A percentile compares a stretch with the other conserved stretches of the same genome.
phyloP scores from a whole-genome alignment of 345 rosid species.

The Hypericum androsaemum region DNA sequence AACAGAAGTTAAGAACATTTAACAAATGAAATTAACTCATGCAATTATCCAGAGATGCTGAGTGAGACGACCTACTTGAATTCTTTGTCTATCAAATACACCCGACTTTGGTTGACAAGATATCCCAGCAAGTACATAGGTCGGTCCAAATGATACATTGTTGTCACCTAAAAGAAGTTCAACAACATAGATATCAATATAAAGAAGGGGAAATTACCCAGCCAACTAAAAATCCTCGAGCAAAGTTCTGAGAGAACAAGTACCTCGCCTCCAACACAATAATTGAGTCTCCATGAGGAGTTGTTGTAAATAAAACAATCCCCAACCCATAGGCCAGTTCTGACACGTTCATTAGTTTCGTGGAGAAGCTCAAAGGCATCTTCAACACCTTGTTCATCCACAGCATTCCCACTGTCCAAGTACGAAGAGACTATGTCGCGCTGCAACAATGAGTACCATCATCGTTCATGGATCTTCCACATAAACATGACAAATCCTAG shows the following conservation, averaged over 20 bases:
- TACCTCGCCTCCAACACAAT: conserved; percentile 99
- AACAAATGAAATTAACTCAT: conserved; percentile 8
- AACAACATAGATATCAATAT: not conserved
- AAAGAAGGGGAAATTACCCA: not conserved
- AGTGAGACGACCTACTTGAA: conserved; percentile 57
- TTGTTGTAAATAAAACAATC: conserved; percentile 99
- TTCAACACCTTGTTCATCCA: conserved; percentile 96
- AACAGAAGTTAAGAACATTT: conserved; percentile 6
- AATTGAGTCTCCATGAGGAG: conserved; percentile 95
- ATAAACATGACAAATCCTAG: not conserved
- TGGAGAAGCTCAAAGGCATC: conserved; percentile 99
- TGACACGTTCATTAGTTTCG: conserved; percentile 95
- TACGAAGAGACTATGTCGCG: conserved; percentile 78
- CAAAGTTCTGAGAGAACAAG: conserved; percentile 9
- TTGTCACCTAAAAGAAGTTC: conserved; percentile 56
- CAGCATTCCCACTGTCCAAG: conserved; percentile 81
- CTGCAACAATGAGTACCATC: conserved; percentile 39
- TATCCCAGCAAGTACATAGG: conserved; percentile 99
- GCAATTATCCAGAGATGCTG: conserved; percentile 8
- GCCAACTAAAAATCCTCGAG: conserved; percentile 1
- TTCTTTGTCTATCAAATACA: conserved; percentile 94
- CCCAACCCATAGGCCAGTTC: conserved; percentile 99
- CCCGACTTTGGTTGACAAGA: conserved; percentile 96
- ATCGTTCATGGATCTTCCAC: not conserved
- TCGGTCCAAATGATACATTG: conserved; percentile 98